Evolutionary conservation across 352 stramenopile species (phyloP), one percentile per base, ranked within the genome.

Genomic region (Salisapilia sapeloensis): DNA sequence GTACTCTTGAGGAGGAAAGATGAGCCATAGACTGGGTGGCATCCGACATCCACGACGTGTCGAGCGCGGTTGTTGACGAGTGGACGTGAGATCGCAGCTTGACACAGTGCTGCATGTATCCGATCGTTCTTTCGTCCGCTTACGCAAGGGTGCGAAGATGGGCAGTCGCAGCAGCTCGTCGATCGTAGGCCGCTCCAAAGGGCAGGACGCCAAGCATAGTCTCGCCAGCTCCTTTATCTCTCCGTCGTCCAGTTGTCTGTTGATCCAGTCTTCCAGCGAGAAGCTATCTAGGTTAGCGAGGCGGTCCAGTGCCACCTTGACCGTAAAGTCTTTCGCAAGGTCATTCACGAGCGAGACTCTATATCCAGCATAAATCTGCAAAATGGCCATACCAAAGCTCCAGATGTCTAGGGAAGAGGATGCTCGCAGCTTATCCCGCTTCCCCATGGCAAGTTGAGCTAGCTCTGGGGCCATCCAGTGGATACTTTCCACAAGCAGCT

Each of bases 11-110:
- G 66, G 66, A 1, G 66, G 60, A 11, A 79, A 34, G 21, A 82
- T 69, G 5, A 82, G 46, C 60, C 66, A 82, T 10, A 82, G 41
- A 44, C 52, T 76, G 4, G 66, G 66, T 7, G 62, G 62, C 4
- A 56, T 35, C 11, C 34, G 26, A 5, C 11, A 4, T 17, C 6
- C 9, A 18, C 17, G 3, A 18, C 16, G 24, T 17, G 3, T 46
- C 5, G 15, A 29, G 24, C 11, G 24, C 11, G 20, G n/a, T 37
- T 14, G 25, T 37, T 28, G 24, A 28, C 6, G 33, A 20, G 11
- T n/a, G 40, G 11, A 26, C 14, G 4, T 13, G 7, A 18, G 31
- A 27, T 43, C 21, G 30, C 40, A 45, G 40, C 25, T 21, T 47
- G 35, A 11, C 43, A 19, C 35, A 36, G 26, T 24, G 27, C 24